Conservation (phyloP, 805 yeast genomes). For the Metschnikowia amazonensis region DNA sequence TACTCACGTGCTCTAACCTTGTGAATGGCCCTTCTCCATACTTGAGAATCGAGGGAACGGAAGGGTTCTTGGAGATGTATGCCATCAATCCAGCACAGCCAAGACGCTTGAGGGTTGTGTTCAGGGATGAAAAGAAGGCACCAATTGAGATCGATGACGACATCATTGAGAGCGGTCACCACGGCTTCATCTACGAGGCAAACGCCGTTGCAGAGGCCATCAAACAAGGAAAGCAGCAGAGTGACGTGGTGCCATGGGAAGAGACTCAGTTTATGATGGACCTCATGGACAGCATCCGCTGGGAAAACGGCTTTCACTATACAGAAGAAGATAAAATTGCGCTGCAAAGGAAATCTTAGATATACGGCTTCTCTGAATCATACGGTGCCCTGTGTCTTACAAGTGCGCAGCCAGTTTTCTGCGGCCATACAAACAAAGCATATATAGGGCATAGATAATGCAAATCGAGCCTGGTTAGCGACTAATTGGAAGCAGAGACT, state of each 20-base stretch:
- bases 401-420: not conserved
- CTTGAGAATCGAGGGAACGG: slow-evolving; percentile 33
- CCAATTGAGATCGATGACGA: slow-evolving; percentile 30
- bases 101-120: slow-evolving; percentile 28
- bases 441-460: not conserved
- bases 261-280: slow-evolving; percentile 48
- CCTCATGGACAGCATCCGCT: slow-evolving; percentile 46
- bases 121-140: slow-evolving; percentile 22
- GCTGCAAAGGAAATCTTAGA: not conserved
- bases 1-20: slow-evolving; percentile 30
- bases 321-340: slow-evolving; percentile 29
- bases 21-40: slow-evolving; percentile 27
- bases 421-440: not conserved
- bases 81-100: slow-evolving; percentile 35
- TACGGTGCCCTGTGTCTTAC: not conserved
- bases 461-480: not conserved
- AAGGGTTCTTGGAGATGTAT: slow-evolving; percentile 30
- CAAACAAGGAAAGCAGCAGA: slow-evolving; percentile 34
- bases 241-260: slow-evolving; percentile 36
- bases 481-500: not conserved
- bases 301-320: slow-evolving; percentile 42
- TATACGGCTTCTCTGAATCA: too few species aligned
- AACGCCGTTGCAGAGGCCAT: slow-evolving; percentile 49
- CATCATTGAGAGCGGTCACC: slow-evolving; percentile 26
- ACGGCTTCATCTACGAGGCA: slow-evolving; percentile 56